Conservation (phyloP, 2,329 filamentous ascomycete species). For the Talaromyces sp. region DNA sequence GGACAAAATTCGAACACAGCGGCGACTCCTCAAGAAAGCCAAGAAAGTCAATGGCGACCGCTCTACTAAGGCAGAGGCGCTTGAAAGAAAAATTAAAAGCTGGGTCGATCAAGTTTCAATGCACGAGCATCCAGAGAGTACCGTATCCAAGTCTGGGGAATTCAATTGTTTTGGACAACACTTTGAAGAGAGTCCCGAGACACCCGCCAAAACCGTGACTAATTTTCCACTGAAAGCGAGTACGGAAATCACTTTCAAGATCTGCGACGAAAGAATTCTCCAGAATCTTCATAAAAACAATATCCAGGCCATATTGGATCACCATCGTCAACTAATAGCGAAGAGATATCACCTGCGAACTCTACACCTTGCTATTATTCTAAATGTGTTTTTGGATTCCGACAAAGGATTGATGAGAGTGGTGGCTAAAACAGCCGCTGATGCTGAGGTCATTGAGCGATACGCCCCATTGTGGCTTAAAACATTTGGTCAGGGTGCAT, state of each 20-base stretch:
- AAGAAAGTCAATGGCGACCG: background rate
- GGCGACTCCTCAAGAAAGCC: background rate
- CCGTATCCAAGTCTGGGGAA: background rate
- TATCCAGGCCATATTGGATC: background rate
- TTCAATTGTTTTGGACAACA: background rate
- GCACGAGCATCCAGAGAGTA: background rate
- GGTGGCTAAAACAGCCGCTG: background rate
- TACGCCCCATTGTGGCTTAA: background rate
- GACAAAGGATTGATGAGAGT: background rate
- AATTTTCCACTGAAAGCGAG: background rate
- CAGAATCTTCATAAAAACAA: background rate
- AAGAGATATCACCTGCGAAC: background rate
- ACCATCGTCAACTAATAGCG: background rate
- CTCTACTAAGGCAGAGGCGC: background rate
- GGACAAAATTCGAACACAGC: background rate
- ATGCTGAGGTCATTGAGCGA: background rate
- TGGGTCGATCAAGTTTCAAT: background rate
- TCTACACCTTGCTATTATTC: background rate
- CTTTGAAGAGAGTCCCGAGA: background rate
- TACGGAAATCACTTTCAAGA: background rate
- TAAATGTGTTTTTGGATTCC: background rate
- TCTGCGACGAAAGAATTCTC: background rate
- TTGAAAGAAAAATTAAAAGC: background rate
- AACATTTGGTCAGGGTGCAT: background rate
- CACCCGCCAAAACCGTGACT: background rate